Conservation (phyloP, 139 green algal genomes). For the Micromonas commoda region DNA sequence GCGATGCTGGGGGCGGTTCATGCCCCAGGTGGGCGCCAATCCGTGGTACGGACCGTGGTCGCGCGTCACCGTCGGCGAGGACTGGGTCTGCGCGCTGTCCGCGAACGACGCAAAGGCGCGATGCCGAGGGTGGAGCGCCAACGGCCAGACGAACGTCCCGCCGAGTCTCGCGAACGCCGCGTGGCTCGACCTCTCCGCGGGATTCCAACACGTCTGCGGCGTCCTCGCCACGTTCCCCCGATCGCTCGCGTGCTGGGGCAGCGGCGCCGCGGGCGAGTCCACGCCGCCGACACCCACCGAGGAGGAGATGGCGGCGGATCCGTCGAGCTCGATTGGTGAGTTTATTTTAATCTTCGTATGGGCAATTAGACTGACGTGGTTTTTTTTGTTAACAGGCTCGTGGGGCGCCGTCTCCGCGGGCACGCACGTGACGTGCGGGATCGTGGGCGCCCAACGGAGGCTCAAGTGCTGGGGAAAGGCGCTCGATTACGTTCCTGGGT, state of each 20-base stretch:
- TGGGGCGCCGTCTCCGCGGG: not conserved
- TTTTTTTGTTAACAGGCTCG: not conserved
- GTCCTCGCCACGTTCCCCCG: not conserved
- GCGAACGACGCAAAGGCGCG: not conserved
- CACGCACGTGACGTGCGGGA: not conserved
- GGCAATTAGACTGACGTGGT: no score
- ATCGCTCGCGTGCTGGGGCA: not conserved
- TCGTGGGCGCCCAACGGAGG: not conserved
- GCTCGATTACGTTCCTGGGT: not conserved
- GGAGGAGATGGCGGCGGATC: not conserved
- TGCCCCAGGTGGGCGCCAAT: not conserved
- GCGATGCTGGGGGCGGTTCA: not conserved
- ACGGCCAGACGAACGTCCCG: not conserved
- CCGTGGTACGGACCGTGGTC: not conserved
- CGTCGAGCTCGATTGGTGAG: no score
- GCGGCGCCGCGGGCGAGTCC: not conserved
- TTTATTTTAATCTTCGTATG: no score
- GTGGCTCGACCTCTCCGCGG: not conserved
- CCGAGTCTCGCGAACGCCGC: not conserved
- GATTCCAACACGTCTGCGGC: not conserved
- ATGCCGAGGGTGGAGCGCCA: not conserved
- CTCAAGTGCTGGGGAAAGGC: not conserved
- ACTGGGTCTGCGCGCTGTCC: not conserved
- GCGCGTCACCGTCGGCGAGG: not conserved
- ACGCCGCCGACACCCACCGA: not conserved